phyloP scores from a whole-genome alignment of 208 protist species.

The Acanthamoeba divionensis region DNA sequence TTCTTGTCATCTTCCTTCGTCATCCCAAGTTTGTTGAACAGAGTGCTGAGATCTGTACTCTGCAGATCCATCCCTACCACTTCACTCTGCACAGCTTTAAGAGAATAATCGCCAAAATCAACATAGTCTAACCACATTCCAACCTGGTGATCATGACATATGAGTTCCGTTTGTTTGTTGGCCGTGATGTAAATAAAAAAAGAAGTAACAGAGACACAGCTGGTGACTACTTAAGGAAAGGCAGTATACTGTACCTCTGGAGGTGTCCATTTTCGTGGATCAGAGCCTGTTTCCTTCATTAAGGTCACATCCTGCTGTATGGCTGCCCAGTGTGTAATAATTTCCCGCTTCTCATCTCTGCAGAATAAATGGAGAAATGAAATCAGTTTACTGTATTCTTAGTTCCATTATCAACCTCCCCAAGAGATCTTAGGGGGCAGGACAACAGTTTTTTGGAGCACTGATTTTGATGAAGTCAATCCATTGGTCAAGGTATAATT shows the following conservation, averaged over 20 bases:
- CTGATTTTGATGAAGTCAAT: too few species aligned
- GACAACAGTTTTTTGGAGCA: too few species aligned
- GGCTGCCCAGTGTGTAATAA: not conserved
- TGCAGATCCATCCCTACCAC: not conserved
- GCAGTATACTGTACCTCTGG: not conserved
- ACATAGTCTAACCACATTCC: conserved; percentile 44
- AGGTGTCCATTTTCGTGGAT: not conserved
- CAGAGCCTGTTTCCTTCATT: not conserved
- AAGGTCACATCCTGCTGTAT: conserved; percentile 51
- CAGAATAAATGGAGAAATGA: not conserved
- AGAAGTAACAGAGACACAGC: too few species aligned
- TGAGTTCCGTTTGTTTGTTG: not conserved
- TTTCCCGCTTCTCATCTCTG: not conserved
- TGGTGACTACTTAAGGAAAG: not conserved
- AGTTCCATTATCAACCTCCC: not conserved
- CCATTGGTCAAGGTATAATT: too few species aligned
- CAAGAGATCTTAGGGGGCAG: not conserved
- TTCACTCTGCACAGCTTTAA: not conserved
- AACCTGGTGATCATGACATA: too few species aligned
- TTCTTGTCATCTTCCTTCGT: not conserved
- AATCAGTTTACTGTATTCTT: not conserved
- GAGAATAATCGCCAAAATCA: conserved; percentile 23
- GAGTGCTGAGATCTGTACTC: not conserved
- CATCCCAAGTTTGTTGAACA: not conserved
- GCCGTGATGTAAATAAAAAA: too few species aligned